Percentiles rank a stretch among this genome's conserved stretches.
phyloP scores from a whole-genome alignment of 306 rosid species.

The Begonia peltatifolia region DNA sequence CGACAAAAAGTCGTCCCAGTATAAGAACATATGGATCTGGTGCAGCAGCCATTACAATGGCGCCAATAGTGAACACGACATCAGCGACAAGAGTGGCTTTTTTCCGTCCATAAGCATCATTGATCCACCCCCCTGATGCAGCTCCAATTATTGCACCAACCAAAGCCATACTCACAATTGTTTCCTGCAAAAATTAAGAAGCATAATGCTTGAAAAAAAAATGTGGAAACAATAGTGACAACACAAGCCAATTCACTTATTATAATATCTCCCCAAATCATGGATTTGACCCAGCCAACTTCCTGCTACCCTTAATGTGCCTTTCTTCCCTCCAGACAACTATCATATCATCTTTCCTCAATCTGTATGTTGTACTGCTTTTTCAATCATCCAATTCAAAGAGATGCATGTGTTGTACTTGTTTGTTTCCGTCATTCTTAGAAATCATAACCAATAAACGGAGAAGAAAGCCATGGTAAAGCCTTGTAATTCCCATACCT shows the following conservation, averaged over 20 bases:
- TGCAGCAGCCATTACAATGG: slow-evolving; percentile 62
- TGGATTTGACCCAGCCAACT: neutral
- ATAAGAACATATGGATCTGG: slow-evolving; percentile 62
- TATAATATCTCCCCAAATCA: slow-evolving; percentile 1
- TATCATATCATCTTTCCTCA: no score
- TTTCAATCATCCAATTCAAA: no score
- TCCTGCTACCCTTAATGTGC: no score
- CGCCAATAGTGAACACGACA: slow-evolving; percentile 43
- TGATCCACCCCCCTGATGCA: slow-evolving; percentile 70
- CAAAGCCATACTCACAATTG: slow-evolving; percentile 87
- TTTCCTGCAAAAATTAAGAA: slow-evolving; percentile 37
- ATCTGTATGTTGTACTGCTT: no score
- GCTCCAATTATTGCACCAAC: slow-evolving; percentile 82
- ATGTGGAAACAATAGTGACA: no score
- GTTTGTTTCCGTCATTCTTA: no score
- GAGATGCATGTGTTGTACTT: no score
- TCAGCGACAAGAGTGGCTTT: slow-evolving; percentile 73
- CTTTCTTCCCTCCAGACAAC: slow-evolving; percentile 4
- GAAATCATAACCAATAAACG: no score
- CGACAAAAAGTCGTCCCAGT: slow-evolving; percentile 55
- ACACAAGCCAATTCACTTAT: no score
- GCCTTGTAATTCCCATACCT: no score
- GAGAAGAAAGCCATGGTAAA: no score
- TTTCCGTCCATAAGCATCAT: slow-evolving; percentile 63
- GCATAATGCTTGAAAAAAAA: neutral